phyloP scores from a whole-genome alignment of 306 rosid species.

The Glycine latifolia region DNA sequence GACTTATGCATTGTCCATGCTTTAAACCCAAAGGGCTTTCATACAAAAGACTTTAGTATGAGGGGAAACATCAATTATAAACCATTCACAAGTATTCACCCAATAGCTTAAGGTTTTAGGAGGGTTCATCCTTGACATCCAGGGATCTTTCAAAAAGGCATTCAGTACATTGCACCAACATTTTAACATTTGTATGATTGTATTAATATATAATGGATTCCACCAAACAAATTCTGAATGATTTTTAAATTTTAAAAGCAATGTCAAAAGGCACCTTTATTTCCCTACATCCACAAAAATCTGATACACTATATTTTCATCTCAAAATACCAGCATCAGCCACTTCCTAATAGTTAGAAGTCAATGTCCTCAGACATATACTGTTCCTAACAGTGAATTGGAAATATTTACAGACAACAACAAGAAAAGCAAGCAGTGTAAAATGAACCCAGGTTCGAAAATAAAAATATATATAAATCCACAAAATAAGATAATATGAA shows the following conservation, averaged over 20 bases:
- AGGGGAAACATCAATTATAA: not conserved
- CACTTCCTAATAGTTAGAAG: conserved; percentile 8
- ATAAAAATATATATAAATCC: not conserved
- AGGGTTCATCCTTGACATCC: not conserved
- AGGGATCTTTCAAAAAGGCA: not conserved
- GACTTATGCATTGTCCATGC: not conserved
- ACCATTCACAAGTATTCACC: not conserved
- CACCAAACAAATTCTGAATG: conserved; percentile 18
- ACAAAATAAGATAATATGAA: not conserved
- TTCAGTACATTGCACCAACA: not conserved
- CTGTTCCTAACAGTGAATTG: not conserved
- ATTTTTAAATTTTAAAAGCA: not conserved
- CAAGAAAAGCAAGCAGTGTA: not conserved
- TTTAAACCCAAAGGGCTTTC: not conserved
- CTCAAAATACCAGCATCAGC: not conserved
- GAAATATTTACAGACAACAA: not conserved
- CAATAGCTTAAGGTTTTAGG: not conserved
- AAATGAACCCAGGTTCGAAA: not conserved
- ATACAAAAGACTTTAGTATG: not conserved
- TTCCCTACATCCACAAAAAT: too few species aligned
- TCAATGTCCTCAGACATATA: conserved; percentile 31
- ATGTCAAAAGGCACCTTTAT: too few species aligned
- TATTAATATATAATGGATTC: not conserved
- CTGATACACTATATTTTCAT: too few species aligned
- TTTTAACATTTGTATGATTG: not conserved